Evolutionary conservation across 495 filamentous ascomycete species (phyloP).

Genomic region (Xylaria longipes): DNA sequence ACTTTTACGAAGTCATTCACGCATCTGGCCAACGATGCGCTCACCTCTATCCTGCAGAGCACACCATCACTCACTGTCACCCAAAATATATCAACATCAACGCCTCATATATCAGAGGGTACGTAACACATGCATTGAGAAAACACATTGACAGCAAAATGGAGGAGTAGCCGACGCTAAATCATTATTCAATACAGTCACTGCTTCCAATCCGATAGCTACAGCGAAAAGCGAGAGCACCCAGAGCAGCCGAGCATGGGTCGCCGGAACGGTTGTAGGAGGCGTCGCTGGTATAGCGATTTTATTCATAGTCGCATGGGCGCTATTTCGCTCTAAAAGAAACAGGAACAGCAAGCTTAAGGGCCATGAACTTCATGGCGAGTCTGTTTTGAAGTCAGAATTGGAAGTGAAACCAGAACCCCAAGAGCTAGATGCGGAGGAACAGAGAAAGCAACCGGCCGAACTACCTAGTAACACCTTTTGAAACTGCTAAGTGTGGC

Average conservation of each 20-base stretch:
- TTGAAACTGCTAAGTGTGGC: background rate
- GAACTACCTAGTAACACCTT: background rate
- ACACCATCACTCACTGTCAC: background rate
- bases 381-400: constrained; percentile 16
- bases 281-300: background rate
- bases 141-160: background rate
- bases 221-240: background rate
- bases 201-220: background rate
- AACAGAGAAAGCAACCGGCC: background rate
- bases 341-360: constrained; percentile 25
- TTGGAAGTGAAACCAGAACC: background rate
- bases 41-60: background rate
- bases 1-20: background rate
- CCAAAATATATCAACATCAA: background rate
- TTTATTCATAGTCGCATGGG: background rate
- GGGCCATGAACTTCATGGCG: background rate
- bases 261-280: constrained; percentile 7
- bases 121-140: background rate
- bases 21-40: background rate
- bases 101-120: background rate
- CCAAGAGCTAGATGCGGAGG: constrained; percentile 6
- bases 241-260: constrained; percentile 4
- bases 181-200: background rate
- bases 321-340: background rate
- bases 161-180: background rate